These are phyloP conservation scores for Lipomyces yamadae DNA, from an alignment of 805 yeast genomes.

Conservation along the genomic window DNA sequence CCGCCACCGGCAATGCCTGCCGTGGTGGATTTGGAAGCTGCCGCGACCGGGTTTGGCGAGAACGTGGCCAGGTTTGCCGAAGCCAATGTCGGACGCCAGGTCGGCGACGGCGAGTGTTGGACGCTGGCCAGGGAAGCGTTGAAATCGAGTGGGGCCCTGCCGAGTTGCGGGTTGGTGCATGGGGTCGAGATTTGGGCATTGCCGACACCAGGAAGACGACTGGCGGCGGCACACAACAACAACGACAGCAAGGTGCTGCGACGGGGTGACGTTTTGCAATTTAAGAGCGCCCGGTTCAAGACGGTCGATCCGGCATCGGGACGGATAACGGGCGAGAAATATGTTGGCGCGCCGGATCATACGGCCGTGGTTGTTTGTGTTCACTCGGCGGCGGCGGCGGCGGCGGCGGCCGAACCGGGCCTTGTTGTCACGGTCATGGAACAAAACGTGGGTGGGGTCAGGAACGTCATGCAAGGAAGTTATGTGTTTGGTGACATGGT, in stretches of 20 bases:
- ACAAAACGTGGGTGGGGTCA: conserved; percentile 45
- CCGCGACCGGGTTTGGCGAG: conserved; percentile 43
- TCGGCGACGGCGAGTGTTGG: conserved; percentile 52
- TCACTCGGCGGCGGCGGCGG: conserved; percentile 21
- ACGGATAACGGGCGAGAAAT: conserved; percentile 19
- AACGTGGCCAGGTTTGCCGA: conserved; percentile 47
- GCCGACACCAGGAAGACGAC: too few relatives aligned
- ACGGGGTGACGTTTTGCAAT: conserved; percentile 49
- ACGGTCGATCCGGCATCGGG: conserved; percentile 31
- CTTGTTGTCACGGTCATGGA: conserved; percentile 40
- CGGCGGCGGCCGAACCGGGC: too few relatives aligned
- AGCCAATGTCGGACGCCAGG: conserved; percentile 42
- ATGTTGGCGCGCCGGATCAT: conserved; percentile 47
- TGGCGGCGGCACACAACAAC: too few relatives aligned
- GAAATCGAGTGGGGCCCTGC: conserved; percentile 36
- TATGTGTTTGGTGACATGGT: conserved; percentile 41
- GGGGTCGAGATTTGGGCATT: conserved; percentile 23
- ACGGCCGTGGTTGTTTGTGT: conserved; percentile 45
- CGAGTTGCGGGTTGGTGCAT: conserved; percentile 24
- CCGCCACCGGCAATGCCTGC: conserved; percentile 50
- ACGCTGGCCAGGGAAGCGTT: conserved; percentile 48
- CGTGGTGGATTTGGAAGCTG: conserved; percentile 42
- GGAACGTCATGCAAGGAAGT: conserved; percentile 43
- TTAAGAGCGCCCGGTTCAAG: conserved; percentile 41
- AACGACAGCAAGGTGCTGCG: conserved; percentile 34